These are phyloP conservation scores for Pythium biforme DNA, from an alignment of 352 stramenopile genomes.

Conservation along the genomic window DNA sequence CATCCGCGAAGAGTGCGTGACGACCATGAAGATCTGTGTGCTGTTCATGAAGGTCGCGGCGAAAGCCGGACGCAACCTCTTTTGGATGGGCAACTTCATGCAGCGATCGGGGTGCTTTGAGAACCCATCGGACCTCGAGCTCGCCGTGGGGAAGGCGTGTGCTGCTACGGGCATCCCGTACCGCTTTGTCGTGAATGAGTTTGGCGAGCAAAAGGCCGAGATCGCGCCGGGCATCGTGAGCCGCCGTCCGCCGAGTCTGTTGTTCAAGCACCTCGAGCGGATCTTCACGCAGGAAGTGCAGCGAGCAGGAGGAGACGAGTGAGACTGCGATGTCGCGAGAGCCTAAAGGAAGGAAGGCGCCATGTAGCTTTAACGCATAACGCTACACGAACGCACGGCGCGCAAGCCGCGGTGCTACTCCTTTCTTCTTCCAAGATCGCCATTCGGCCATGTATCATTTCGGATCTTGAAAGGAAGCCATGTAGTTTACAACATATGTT, in stretches of 20 bases:
- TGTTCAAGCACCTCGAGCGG: conserved; percentile 54
- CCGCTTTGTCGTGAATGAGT: conserved; percentile 53
- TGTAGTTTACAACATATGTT: not conserved
- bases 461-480: conserved; percentile 9
- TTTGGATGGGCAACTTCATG: conserved; percentile 77
- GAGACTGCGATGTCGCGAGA: too few species aligned
- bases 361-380: too few species aligned
- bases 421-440: too few species aligned
- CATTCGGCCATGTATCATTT: too few species aligned
- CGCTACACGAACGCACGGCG: too few species aligned
- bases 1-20: conserved; percentile 73
- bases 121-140: conserved; percentile 54
- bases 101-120: conserved; percentile 66
- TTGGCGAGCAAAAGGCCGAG: conserved; percentile 55
- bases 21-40: conserved; percentile 74
- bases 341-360: too few species aligned
- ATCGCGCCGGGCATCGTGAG: conserved; percentile 57
- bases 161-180: conserved; percentile 43
- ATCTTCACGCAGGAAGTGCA: conserved; percentile 21
- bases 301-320: not conserved
- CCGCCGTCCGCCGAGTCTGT: conserved; percentile 57
- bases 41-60: conserved; percentile 63
- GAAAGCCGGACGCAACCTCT: conserved; percentile 42
- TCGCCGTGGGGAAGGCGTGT: conserved; percentile 49
- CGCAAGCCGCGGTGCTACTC: too few species aligned